Conservation (phyloP, 2,329 filamentous ascomycete genomes). For the Kalmusia sp. region DNA sequence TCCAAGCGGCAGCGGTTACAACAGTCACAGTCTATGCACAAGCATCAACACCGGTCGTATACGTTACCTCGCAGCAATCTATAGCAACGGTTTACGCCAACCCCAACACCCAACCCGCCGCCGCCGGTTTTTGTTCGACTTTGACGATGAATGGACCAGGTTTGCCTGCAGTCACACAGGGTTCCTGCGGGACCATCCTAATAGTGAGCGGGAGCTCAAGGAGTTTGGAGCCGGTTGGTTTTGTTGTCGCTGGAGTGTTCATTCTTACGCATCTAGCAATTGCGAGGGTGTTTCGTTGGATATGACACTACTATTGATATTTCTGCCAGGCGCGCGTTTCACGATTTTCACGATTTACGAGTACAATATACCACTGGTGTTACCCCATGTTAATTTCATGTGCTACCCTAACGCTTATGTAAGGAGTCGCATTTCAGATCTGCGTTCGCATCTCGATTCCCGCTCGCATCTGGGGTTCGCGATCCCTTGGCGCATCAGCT, state of each 20-base stretch:
- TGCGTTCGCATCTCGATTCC: neutral
- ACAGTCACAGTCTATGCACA: conserved; percentile 45
- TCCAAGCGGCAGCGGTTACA: conserved; percentile 40
- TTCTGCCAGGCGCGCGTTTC: neutral
- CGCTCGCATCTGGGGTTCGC: neutral
- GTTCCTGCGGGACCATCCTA: conserved; percentile 47
- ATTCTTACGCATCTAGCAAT: conserved; percentile 33
- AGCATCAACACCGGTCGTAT: conserved; percentile 37
- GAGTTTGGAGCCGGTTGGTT: conserved; percentile 24
- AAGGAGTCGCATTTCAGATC: neutral
- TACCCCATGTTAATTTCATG: no score
- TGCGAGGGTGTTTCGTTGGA: conserved; percentile 33
- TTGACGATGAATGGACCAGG: conserved; percentile 44
- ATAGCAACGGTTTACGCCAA: conserved; percentile 22
- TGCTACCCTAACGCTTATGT: no score
- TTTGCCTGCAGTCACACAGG: conserved; percentile 40
- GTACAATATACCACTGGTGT: no score
- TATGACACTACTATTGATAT: conserved; percentile 6
- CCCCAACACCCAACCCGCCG: conserved; percentile 16
- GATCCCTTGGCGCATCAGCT: neutral
- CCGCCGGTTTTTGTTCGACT: conserved; percentile 45
- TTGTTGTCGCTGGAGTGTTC: conserved; percentile 22
- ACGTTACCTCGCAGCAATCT: conserved; percentile 31
- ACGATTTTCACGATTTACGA: conserved; percentile 25
- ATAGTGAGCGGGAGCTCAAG: conserved; percentile 37